Evolutionary conservation across 768 basidiomycete genomes (phyloP), one percentile per base, ranked within the genome.

Genomic region (Naganishia vaughanmartiniae): DNA sequence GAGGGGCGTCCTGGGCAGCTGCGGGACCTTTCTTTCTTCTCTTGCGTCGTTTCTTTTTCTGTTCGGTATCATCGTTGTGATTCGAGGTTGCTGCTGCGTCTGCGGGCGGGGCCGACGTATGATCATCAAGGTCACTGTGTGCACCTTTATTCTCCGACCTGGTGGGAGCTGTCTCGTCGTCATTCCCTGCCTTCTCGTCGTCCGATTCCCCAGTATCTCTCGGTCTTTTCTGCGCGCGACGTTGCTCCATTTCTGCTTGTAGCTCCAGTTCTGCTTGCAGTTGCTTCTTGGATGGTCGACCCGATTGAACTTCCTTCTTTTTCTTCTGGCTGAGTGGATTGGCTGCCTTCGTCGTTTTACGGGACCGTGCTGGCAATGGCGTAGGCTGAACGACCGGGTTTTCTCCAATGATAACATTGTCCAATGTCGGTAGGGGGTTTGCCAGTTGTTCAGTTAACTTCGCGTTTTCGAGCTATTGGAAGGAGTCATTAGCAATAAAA

Each of bases 31-130:
- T 55, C 72, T 65, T 68, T 19, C 68, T 54, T 34, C 67, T 67
- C 66, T 76, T 71, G 28, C 70, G 45, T 54, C 73, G 73, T 34
- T 73, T 65, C 70, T 74, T 75, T 53, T 67, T 68, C 15, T 54
- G 51, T 26, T 65, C 72, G 2, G 36, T 54, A 7, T 71, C 54
- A 30, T 57, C 51, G 30, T 69, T 33, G n/a, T 24, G 54, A 21
- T 56, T 55, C 54, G 54, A 34, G 12, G 36, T 31, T 24, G 17
- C 26, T 1, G 33, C 24, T 12, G 46, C 11, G 6, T 53, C 24
- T 45, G 14, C 24, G 4, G 55, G 30, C 36, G 12, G 3, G 2
- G 17, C 21, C 4, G 55, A 6, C 4, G n/a, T n/a, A n/a, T 21
- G 24, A 17, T 33, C 17, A 34, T 42, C 70, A 21, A 39, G n/a